These are phyloP conservation scores for Seiridium unicorne DNA, from an alignment of 2,329 filamentous ascomycete species.

Conservation along the genomic window DNA sequence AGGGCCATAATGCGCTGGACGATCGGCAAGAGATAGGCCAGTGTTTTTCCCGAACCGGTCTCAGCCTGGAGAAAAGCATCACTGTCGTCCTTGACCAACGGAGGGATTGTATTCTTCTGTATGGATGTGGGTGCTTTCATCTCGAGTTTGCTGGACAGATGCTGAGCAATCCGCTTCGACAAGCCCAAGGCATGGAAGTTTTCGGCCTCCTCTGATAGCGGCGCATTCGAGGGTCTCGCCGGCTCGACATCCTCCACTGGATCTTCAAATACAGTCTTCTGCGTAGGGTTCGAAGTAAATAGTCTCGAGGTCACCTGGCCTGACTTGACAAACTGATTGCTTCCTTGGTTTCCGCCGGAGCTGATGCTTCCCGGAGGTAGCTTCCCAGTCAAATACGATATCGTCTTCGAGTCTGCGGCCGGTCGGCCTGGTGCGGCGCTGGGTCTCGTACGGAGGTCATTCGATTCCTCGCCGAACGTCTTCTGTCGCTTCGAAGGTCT, in stretches of 20 bases:
- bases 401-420: slow-evolving; percentile 18
- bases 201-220: slow-evolving; percentile 76
- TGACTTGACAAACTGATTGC: no score
- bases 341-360: no score
- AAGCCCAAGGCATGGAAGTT: slow-evolving; percentile 86
- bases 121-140: slow-evolving; percentile 92
- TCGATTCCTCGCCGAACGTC: slow-evolving; percentile 23
- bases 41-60: slow-evolving; percentile 94
- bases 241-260: slow-evolving; percentile 48
- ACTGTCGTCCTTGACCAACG: slow-evolving; percentile 74
- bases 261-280: slow-evolving; percentile 61
- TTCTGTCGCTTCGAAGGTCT: slow-evolving; percentile 46
- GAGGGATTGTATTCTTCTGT: slow-evolving; percentile 83
- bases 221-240: slow-evolving; percentile 83
- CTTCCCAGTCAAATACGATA: slow-evolving; percentile 33
- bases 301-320: slow-evolving; percentile 66
- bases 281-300: slow-evolving; percentile 83
- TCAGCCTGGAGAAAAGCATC: slow-evolving; percentile 97
- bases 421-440: slow-evolving; percentile 10
- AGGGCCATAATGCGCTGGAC: slow-evolving; percentile 84
- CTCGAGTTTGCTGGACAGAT: slow-evolving; percentile 80
- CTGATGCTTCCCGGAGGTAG: slow-evolving; percentile 38
- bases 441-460: not conserved
- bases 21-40: slow-evolving; percentile 92
- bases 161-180: slow-evolving; percentile 75